Conservation (phyloP, 345 rosid genomes). For the Aegle marmelos region DNA sequence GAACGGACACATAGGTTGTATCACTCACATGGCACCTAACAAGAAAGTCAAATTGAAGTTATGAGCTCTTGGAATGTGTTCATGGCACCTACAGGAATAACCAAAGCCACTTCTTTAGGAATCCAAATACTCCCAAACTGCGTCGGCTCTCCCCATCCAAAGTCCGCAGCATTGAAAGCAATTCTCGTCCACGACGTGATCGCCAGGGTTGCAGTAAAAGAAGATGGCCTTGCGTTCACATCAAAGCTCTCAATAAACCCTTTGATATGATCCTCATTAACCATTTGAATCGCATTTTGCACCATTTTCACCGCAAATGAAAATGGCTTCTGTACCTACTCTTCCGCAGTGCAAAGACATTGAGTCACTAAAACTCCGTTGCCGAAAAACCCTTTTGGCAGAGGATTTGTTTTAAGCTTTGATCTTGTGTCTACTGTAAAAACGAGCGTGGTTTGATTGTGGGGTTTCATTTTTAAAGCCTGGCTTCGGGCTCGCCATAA, state of each 20-base stretch:
- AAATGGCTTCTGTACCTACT: conserved; percentile 21
- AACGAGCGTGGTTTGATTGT: conserved; percentile 17
- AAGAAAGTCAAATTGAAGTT: neutral
- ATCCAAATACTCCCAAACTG: conserved; percentile 15
- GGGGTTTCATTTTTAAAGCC: conserved; percentile 17
- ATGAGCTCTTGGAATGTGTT: conserved; percentile 13
- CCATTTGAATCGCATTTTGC: conserved; percentile 14
- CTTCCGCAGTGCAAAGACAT: conserved; percentile 14
- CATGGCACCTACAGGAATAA: conserved; percentile 19
- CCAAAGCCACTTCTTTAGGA: conserved; percentile 22
- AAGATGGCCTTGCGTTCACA: conserved; percentile 1
- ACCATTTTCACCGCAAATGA: conserved; percentile 11
- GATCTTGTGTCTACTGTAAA: conserved; percentile 18
- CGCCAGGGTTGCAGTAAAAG: conserved; percentile 17
- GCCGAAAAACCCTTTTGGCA: conserved; percentile 27
- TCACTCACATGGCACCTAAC: neutral
- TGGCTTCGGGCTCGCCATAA: conserved; percentile 22
- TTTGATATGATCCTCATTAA: conserved; percentile 15
- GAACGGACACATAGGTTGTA: neutral
- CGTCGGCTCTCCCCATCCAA: conserved; percentile 30
- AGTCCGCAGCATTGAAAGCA: conserved; percentile 8
- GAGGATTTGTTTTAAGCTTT: conserved; percentile 10
- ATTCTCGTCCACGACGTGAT: conserved; percentile 29
- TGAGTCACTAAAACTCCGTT: neutral
- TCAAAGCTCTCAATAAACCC: conserved; percentile 22